These are phyloP conservation scores for Aspergillus fumigatiaffinis DNA, from an alignment of 2,329 filamentous ascomycete species.

Conservation along the genomic window DNA sequence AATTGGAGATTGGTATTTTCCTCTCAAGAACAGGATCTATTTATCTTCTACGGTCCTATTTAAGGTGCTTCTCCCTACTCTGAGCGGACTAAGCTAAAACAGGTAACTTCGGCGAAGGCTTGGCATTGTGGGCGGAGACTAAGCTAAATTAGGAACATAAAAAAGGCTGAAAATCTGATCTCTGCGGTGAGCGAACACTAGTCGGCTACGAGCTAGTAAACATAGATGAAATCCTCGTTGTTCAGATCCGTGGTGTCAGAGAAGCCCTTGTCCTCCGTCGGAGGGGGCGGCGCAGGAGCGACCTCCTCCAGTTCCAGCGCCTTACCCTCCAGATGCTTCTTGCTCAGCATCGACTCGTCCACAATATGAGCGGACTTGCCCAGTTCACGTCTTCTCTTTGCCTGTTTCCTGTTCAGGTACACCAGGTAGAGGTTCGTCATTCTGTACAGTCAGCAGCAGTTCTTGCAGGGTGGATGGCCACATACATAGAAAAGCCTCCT, in stretches of 20 bases:
- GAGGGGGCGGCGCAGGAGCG: not conserved
- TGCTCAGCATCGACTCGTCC: conserved; percentile 35
- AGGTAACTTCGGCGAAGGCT: too few species aligned
- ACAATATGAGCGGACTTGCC: conserved; percentile 27
- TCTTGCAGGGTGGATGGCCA: not conserved
- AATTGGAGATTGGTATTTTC: too few species aligned
- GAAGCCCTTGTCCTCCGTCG: conserved; percentile 10
- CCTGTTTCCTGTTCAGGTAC: conserved; percentile 28
- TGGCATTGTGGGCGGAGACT: too few species aligned
- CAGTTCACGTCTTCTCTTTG: conserved; percentile 24
- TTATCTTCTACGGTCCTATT: too few species aligned
- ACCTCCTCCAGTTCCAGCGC: conserved; percentile 7
- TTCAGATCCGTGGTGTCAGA: conserved; percentile 13
- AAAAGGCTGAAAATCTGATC: too few species aligned
- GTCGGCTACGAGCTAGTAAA: conserved; percentile 4
- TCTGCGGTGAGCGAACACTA: too few species aligned
- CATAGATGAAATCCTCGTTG: conserved; percentile 20
- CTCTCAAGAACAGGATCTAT: too few species aligned
- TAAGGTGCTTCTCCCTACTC: too few species aligned
- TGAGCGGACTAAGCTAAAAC: too few species aligned
- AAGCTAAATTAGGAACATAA: too few species aligned
- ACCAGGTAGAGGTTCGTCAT: conserved; percentile 30
- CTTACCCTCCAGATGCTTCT: conserved; percentile 10
- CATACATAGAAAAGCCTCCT: conserved; percentile 22
- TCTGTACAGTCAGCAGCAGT: conserved; percentile 3